Evolutionary conservation across 257 asterid genomes (phyloP).

Genomic region (Nemophila menziesii): DNA sequence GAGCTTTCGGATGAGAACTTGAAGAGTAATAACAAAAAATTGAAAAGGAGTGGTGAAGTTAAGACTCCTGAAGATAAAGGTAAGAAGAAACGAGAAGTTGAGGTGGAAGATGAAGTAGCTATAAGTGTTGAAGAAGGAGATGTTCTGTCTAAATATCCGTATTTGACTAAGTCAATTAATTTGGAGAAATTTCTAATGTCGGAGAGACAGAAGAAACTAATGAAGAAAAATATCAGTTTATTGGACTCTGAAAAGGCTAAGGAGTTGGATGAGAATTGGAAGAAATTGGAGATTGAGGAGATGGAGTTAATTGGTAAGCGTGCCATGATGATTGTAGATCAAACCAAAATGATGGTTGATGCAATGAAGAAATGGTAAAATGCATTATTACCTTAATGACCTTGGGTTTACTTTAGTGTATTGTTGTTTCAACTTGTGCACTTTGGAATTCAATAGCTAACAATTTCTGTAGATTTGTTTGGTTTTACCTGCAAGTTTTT

Average conservation of each 20-base stretch:
- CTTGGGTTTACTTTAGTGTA: too few relatives aligned
- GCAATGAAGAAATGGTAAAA: conserved; percentile 13
- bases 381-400: too few relatives aligned
- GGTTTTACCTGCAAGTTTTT: too few relatives aligned
- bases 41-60: conserved; percentile 3
- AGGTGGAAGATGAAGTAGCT: conserved; percentile 1
- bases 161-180: conserved; percentile 22
- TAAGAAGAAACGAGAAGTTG: not conserved
- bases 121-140: conserved; percentile 14
- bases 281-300: conserved; percentile 28
- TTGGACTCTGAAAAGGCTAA: conserved; percentile 32
- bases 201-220: not conserved
- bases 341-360: conserved; percentile 20
- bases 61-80: not conserved
- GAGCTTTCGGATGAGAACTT: conserved; percentile 22
- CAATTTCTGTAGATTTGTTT: too few relatives aligned
- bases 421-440: too few relatives aligned
- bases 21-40: conserved; percentile 7
- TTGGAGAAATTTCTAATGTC: not conserved
- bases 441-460: too few relatives aligned
- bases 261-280: conserved; percentile 56
- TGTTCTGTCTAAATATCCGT: conserved; percentile 28
- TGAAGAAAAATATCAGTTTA: conserved; percentile 28
- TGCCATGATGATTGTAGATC: conserved; percentile 31
- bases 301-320: conserved; percentile 24